phyloP scores from a whole-genome alignment of 305 asterid genomes.

The Fraxinus latifolia region DNA sequence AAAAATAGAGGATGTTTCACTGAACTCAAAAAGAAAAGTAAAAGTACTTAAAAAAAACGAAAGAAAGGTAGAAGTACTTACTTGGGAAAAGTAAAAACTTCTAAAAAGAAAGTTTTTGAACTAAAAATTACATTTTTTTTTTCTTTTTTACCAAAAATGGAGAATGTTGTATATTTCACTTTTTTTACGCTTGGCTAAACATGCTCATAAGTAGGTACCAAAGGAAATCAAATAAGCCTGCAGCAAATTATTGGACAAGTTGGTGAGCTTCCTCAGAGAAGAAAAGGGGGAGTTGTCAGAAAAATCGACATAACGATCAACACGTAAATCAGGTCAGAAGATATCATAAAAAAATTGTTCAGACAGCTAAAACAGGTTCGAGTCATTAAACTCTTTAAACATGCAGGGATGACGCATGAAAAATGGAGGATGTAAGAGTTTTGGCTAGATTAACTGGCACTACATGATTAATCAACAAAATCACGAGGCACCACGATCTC shows the following conservation, averaged over 20 bases:
- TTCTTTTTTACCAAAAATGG: neutral
- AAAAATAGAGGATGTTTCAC: neutral
- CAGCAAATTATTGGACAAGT: slow-evolving; percentile 7
- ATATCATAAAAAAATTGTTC: neutral
- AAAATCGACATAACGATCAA: neutral
- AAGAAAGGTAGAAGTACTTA: neutral
- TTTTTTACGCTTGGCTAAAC: neutral
- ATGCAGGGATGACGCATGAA: neutral
- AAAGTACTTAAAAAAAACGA: neutral
- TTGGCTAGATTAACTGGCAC: neutral
- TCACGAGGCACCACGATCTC: neutral
- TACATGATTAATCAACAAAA: neutral
- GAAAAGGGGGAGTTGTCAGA: neutral
- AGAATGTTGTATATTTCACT: neutral
- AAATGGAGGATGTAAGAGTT: neutral
- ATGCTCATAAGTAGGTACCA: neutral
- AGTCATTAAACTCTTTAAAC: neutral
- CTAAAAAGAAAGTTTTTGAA: neutral
- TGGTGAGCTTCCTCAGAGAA: slow-evolving; percentile 11
- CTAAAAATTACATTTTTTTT: neutral
- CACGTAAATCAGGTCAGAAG: neutral
- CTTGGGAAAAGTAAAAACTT: neutral
- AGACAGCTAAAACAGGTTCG: neutral
- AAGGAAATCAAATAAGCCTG: neutral
- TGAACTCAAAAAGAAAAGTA: neutral